Evolutionary conservation across 148 eudicot species (phyloP), one percentile per base, ranked within the genome.

Genomic region (Diospyros kaki): DNA sequence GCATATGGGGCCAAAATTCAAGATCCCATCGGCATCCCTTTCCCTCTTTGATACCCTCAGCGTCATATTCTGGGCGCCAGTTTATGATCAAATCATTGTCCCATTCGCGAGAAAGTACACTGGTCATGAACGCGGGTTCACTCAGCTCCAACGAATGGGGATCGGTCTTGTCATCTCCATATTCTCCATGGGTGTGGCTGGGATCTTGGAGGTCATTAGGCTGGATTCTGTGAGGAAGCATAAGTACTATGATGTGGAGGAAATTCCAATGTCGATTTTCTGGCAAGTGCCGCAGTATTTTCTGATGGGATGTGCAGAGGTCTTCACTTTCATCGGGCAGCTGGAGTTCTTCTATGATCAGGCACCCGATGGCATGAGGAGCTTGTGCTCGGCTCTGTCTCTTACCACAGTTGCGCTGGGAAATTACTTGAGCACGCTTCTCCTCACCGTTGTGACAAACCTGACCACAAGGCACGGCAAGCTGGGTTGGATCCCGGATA

Each of bases 1-100:
- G 9, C 72, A 76, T 58, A 75, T 65, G 11, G n/a, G 77, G 7
- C 73, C 78, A 44, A 73, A 82, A 28, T 83, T 87, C 68, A 54
- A 84, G 40, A 83, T 85, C 53, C 88, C 91, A 45, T 80, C 88
- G 4, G 91, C 91, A 52, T 83, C 90, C 3, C 72, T 87, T 2
- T 77, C 84, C 4, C 80, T 82, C 18, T 85, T 87, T 15, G 83
- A 83, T 64, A 77, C 75, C 40, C 39, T 85, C 7, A 85, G 83
- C 6, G 90, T 87, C 44, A 79, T 87, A 3, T 48, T 85, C 17
- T 85, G 88, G 77, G 84, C 83, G 3, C 88, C 88, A 0, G 59
- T 87, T n/a, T 85, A 83, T 58, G 91, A 87, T 79, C 75, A 66
- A 3, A 2, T 83, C 46, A 77, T 88, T 10, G 81, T 84, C 13